Base-by-base conservation (phyloP, 2,329 filamentous ascomycete genomes). In the Coniella vitis region DNA sequence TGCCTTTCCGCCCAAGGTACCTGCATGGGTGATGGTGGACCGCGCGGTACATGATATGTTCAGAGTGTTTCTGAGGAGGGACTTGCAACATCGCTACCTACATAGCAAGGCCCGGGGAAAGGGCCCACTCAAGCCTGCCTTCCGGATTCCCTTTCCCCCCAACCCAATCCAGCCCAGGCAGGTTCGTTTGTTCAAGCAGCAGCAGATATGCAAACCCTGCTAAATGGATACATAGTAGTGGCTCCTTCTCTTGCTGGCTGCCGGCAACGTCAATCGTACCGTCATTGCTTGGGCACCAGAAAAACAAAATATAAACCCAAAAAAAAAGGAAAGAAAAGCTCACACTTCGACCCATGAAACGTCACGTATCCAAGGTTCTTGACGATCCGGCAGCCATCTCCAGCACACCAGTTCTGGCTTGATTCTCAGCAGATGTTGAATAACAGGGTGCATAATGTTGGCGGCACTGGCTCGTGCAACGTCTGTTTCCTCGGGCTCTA, bases 1-100 rank as follows among this genome's bases (percentile, higher is more conserved):
- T 45, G 39, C 40, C 35, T 38, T 21, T n/a, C 37, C 34, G 21
- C 25, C 38, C 31, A 53, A 29, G 41, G 51, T 53, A 53, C 47
- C 47, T 47, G 43, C 51, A 50, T 40, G 47, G 51, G 47, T 47
- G 16, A 25, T 29, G 36, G 44, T 36, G 38, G 21, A 16, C 44
- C 13, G 21, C 16, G 19, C 14, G 44, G 22, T 46, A 46, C 44
- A 38, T 38, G 16, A 32, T 25, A 29, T n/a, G n/a, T n/a, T n/a
- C n/a, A n/a, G n/a, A n/a, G n/a, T 7, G 20, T 34, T 20, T 16
- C 35, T 19, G 29, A 44, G 7, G 16, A 21, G 39, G 47, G 50
- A 53, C 36, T 34, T 38, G 21, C 4, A n/a, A 10, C 16, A 29
- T 19, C 0, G 9, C 4, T 39, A 20, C 37, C 37, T 4, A 5